Base-by-base conservation (phyloP, 306 rosid genomes). In the Canavalia ensiformis region DNA sequence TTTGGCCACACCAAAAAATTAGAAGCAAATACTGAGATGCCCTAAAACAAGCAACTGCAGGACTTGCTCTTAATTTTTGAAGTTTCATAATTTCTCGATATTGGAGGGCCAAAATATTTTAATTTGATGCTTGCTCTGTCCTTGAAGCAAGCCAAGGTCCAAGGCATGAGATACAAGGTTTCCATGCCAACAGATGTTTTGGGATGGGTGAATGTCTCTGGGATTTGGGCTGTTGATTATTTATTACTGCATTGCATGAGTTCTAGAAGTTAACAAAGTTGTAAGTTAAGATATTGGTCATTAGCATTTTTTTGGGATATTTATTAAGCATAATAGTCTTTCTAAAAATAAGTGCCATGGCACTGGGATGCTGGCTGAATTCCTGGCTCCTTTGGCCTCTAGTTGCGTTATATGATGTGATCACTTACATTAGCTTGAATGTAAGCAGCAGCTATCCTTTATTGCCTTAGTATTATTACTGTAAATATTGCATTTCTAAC, bases 401-500 rank as follows among this genome's bases (percentile, higher is more conserved):
- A 62, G 25, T 42, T 79, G 73, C 72, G 57, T 49, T 74, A 41
- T 73, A 35, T 57, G n/a, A 28, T 8, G 10, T 34, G 41, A 58
- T 68, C 29, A 11, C 81, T 66, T 74, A 41, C 41, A 18, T 11
- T 74, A 34, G 47, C 76, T 74, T 59, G 35, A 79, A 62, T 39
- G 0, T 37, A 66, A 66, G 29, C 50, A 57, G 72, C 34, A 49
- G 35, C 41, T 75, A 11, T 62, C 47, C 50, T 54, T 45, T 28
- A 37, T 76, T 13, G 67, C 55, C 13, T 52, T 18, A 51, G 28
- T 13, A 37, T 68, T 80, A 28, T 45, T 51, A 2, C 60, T 76
- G 54, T 72, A 50, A 76, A 66, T 46, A 2, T 83, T 83, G 80
- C 79, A 57, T 81, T 73, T 74, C 86, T 94, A 88, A 92, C 91